Evolutionary conservation across 2,329 filamentous ascomycete species (phyloP), one percentile per base, ranked within the genome.

Genomic region (Lasiodiplodia sp.): DNA sequence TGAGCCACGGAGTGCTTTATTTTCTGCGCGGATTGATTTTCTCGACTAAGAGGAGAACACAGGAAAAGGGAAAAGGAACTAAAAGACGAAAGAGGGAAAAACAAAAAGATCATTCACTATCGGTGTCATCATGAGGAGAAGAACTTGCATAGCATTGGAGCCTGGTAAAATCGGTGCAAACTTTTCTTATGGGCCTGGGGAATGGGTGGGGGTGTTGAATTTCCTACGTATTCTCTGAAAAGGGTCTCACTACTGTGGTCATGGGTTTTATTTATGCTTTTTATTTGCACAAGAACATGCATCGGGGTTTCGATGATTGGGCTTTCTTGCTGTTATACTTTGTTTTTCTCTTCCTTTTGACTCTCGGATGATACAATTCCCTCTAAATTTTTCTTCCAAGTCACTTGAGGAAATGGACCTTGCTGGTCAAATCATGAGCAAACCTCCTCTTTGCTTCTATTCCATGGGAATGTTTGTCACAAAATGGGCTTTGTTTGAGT

Each of bases 131-230:
- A 65, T 38, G 40, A 49, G 40, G 62, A 62, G 51, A 52, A 44
- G 53, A 60, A 47, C 37, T 68, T 68, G 66, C 66, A 68, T 68
- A 68, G 66, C 66, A 68, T 68, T 68, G 66, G 66, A 53, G 44
- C 56, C 57, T 53, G 66, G 66, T 53, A 55, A 52, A 68, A 47
- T 47, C 47, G 65, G 65, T 67, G 65, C 56, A 52, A 63, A 68
- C 63, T 18, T 67, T 63, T 37, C 47, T 55, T 53, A 16, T 67
- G 53, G 65, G 65, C 44, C 56, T 58, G 40, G 34, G 65, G 55
- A 28, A 25, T 44, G 38, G 64, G 64, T 18, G 38, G 18, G 63
- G 51, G 25, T 52, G 51, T 47, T n/a, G 16, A n/a, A 31, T 52
- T 53, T 65, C 37, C 62, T 38, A 53, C 49, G 31, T 21, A 18